Base-by-base conservation (phyloP, 2,329 filamentous ascomycete genomes). In the Colletotrichum sp. region DNA sequence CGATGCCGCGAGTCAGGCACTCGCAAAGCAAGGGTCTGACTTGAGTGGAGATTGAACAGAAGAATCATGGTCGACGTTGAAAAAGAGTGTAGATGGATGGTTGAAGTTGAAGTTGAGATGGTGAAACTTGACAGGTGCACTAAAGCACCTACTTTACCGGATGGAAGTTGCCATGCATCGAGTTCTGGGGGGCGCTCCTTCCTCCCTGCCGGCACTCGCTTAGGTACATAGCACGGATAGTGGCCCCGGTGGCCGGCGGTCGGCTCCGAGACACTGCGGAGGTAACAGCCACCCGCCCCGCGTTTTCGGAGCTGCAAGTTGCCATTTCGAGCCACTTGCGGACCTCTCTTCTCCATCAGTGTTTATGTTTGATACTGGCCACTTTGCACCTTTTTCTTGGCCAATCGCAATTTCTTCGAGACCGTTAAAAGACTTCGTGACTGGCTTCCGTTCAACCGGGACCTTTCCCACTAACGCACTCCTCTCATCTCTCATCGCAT, bases 1-100 rank as follows among this genome's bases (percentile, higher is more conserved):
- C 69, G 64, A 68, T 75, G 32, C 18, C 70, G 64, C 69, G 69
- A 75, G 73, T 75, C 64, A 75, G 55, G 57, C 16, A 18, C 16
- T 16, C 28, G 34, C 5, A 21, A 21, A 58, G 32, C 69, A 52
- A 63, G 57, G 32, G 12, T n/a, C 26, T 0, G 32, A 32, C 18
- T 18, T 21, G 58, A 8, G 58, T 58, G 55, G 55, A 28, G 24
- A 58, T 18, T 58, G 55, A 16, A 28, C 10, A 26, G 21, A 28
- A 58, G 24, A 58, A 52, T 13, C n/a, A 52, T 24, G n/a, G n/a
- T 24, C 6, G 43, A 52, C n/a, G 43, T 52, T 21, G 43, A 13
- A 52, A 52, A 52, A 52, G 43, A 52, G 43, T 52, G n/a, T 52
- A 52, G 43, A 52, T 52, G 43, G 43, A 52, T 52, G 43, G 43